A percentile compares a stretch with the other conserved stretches of the same genome.
Conservation (phyloP, 352 stramenopile species). For the Pythium graminicola region DNA sequence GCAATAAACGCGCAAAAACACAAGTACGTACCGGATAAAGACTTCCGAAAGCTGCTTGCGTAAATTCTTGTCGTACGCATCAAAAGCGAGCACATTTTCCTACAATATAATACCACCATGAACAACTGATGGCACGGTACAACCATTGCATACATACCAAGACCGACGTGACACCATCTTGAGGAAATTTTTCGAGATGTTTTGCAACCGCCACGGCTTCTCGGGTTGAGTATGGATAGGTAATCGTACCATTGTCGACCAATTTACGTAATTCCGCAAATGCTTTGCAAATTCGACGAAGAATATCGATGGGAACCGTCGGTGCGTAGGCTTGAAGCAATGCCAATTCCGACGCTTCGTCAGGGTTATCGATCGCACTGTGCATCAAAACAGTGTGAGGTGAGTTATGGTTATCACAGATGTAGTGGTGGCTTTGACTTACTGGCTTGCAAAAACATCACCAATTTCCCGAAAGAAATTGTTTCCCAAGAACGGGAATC, state of each 20-base stretch:
- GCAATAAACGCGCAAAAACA: constrained; percentile 10
- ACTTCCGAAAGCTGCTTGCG: constrained; percentile 69
- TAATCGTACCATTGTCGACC: constrained; percentile 84
- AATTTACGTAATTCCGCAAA: constrained; percentile 89
- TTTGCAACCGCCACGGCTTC: constrained; percentile 93
- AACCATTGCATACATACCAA: constrained; percentile 49
- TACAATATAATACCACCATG: constrained; percentile 22
- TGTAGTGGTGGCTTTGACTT: constrained; percentile 18
- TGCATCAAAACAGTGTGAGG: background rate
- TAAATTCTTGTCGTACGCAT: constrained; percentile 77
- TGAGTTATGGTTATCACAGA: background rate
- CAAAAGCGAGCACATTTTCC: constrained; percentile 94
- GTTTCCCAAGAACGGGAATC: constrained; percentile 96
- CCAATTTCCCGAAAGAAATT: constrained; percentile 93
- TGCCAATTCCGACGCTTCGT: constrained; percentile 86
- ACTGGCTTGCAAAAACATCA: constrained; percentile 92
- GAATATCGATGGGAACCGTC: constrained; percentile 61
- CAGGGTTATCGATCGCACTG: constrained; percentile 84
- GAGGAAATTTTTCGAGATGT: constrained; percentile 90
- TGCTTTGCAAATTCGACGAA: constrained; percentile 75
- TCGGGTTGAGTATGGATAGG: constrained; percentile 93
- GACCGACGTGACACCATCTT: constrained; percentile 82
- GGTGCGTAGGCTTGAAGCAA: constrained; percentile 89
- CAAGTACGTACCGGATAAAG: constrained; percentile 40
- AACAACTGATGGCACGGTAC: too few relatives aligned